Evolutionary conservation across 805 yeast genomes (phyloP).

Genomic region (Wickerhamomyces xylosicus): DNA sequence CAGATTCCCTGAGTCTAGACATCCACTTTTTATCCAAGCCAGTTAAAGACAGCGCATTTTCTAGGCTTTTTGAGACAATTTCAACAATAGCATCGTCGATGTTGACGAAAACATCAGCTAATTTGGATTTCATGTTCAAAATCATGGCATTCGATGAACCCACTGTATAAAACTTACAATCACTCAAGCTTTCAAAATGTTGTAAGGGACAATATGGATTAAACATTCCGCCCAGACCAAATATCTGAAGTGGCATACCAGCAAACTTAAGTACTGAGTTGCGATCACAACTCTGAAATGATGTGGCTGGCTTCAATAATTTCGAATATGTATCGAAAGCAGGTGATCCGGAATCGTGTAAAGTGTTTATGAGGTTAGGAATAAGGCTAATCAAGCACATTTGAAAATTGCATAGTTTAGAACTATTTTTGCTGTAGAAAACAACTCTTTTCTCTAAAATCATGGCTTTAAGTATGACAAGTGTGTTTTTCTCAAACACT

Average conservation of each 20-base stretch:
- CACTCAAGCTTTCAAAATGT: conserved; percentile 67
- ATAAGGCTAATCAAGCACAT: conserved; percentile 75
- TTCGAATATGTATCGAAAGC: conserved; percentile 42
- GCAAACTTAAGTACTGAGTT: conserved; percentile 66
- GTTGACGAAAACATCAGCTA: conserved; percentile 66
- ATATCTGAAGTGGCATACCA: conserved; percentile 82
- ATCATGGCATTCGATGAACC: conserved; percentile 87
- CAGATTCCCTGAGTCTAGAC: conserved; percentile 37
- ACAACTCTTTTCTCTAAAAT: conserved; percentile 65
- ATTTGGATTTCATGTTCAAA: conserved; percentile 46
- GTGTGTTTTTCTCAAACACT: conserved; percentile 44
- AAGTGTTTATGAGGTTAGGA: conserved; percentile 65
- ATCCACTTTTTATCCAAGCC: conserved; percentile 70
- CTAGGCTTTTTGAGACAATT: conserved; percentile 32
- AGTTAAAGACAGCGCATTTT: conserved; percentile 34
- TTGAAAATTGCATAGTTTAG: conserved; percentile 70
- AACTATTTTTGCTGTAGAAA: conserved; percentile 73
- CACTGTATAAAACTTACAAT: conserved; percentile 51
- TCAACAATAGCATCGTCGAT: conserved; percentile 44
- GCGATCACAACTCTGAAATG: conserved; percentile 70
- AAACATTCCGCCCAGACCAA: conserved; percentile 80
- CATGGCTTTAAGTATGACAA: conserved; percentile 67
- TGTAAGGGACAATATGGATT: conserved; percentile 93
- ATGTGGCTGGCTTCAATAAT: conserved; percentile 44
- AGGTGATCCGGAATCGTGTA: conserved; percentile 78